Conservation (phyloP, 2,329 filamentous ascomycete genomes). For the Sporothrix mexicana region DNA sequence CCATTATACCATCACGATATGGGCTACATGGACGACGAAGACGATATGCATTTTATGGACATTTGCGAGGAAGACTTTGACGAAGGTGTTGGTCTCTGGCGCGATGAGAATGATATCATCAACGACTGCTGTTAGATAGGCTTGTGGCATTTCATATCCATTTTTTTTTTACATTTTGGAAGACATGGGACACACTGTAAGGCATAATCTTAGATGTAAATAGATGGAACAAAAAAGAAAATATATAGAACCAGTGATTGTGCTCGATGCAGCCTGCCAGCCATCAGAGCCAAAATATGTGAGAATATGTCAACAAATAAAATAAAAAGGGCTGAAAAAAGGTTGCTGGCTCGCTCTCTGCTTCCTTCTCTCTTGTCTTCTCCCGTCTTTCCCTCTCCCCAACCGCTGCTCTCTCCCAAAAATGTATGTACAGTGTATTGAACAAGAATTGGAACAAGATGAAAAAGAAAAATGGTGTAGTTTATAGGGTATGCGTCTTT, state of each 20-base stretch:
- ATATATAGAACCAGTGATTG: slow-evolving; percentile 5
- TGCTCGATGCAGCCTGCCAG: slow-evolving; percentile 37
- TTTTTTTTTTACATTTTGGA: neutral
- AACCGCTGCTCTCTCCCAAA: neutral
- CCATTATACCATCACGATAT: neutral
- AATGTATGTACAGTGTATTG: slow-evolving; percentile 18
- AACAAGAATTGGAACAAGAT: neutral
- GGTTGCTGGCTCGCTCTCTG: neutral
- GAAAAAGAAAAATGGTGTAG: neutral
- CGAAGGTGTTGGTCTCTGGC: slow-evolving; percentile 28
- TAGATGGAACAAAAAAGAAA: neutral
- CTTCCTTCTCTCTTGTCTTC: neutral
- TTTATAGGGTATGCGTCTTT: neutral
- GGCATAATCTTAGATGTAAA: neutral
- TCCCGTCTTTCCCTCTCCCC: neutral
- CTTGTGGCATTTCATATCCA: neutral
- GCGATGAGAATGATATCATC: slow-evolving; percentile 19
- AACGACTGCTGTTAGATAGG: neutral
- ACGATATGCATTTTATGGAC: slow-evolving; percentile 29
- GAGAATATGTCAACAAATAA: neutral
- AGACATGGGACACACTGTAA: neutral
- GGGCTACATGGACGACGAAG: slow-evolving; percentile 13
- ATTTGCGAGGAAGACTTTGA: slow-evolving; percentile 20
- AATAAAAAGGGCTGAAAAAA: neutral
- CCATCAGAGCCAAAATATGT: slow-evolving; percentile 31